Percentiles rank a stretch among this genome's conserved stretches.
Conservation (phyloP, 495 filamentous ascomycete genomes). For the Hyaloscypha bicolor region DNA sequence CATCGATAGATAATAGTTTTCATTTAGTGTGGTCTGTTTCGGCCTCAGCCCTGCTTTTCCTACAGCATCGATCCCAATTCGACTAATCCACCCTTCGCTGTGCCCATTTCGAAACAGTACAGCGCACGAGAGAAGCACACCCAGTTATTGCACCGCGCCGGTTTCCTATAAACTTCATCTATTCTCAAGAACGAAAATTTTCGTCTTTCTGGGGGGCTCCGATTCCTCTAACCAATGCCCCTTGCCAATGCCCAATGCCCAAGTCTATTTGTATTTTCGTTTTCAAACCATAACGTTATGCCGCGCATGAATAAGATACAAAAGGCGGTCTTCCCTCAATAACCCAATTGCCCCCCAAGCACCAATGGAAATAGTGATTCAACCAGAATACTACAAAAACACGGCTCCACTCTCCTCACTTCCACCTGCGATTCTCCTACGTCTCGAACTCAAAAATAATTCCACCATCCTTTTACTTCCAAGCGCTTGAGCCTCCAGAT, state of each 20-base stretch:
- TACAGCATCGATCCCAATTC: too few species aligned
- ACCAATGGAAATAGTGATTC: neutral
- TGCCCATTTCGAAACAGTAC: too few species aligned
- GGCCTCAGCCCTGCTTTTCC: too few species aligned
- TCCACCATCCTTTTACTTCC: constrained; percentile 64
- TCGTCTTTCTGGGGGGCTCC: neutral
- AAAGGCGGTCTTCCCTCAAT: neutral
- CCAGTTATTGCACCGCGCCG: neutral
- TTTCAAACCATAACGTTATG: neutral
- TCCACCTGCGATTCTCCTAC: constrained; percentile 43
- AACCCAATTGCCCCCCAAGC: neutral
- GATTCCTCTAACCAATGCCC: neutral
- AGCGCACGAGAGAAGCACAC: too few species aligned
- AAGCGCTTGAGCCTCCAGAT: constrained; percentile 36
- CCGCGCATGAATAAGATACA: neutral
- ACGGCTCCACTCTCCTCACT: constrained; percentile 26
- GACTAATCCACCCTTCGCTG: too few species aligned
- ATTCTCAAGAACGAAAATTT: neutral
- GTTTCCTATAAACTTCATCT: neutral
- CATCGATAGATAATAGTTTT: too few species aligned
- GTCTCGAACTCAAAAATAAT: constrained; percentile 57
- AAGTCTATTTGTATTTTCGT: neutral
- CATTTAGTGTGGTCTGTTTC: too few species aligned
- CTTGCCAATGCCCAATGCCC: neutral
- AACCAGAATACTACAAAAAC: constrained; percentile 19